A percentile compares a stretch with the other conserved stretches of the same genome.
These are phyloP conservation scores for Crithidia thermophila DNA, from an alignment of 208 protist species.

Conservation along the genomic window DNA sequence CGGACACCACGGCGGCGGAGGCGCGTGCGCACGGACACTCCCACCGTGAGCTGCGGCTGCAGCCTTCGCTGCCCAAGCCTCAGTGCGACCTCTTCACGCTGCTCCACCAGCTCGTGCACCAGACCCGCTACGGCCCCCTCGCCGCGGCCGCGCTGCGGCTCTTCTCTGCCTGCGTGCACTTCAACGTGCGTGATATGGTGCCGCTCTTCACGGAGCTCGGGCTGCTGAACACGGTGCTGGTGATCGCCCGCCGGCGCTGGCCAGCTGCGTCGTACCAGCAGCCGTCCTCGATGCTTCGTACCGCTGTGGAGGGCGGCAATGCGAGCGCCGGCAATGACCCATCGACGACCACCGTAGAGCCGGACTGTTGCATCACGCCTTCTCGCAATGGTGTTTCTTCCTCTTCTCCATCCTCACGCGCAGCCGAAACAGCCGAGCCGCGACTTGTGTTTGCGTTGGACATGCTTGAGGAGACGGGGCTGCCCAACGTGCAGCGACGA, in stretches of 20 bases:
- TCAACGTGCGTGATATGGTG: constrained; percentile 86
- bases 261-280: not conserved
- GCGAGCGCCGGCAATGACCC: no score
- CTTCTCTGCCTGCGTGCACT: constrained; percentile 76
- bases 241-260: constrained; percentile 36
- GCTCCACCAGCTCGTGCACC: constrained; percentile 57
- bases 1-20: not conserved
- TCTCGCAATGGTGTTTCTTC: no score
- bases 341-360: no score
- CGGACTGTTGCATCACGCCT: no score
- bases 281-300: no score
- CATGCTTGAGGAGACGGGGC: constrained; percentile 21
- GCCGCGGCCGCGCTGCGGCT: constrained; percentile 48
- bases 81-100: constrained; percentile 56
- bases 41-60: not conserved
- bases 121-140: constrained; percentile 65
- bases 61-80: constrained; percentile 7
- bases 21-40: not conserved
- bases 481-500: constrained; percentile 8
- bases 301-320: no score
- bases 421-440: not conserved
- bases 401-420: not conserved
- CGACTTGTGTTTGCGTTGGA: constrained; percentile 24
- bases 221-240: constrained; percentile 60
- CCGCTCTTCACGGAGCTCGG: constrained; percentile 78